Conservation (phyloP, 805 yeast genomes). For the Starmerella etchellsii region DNA sequence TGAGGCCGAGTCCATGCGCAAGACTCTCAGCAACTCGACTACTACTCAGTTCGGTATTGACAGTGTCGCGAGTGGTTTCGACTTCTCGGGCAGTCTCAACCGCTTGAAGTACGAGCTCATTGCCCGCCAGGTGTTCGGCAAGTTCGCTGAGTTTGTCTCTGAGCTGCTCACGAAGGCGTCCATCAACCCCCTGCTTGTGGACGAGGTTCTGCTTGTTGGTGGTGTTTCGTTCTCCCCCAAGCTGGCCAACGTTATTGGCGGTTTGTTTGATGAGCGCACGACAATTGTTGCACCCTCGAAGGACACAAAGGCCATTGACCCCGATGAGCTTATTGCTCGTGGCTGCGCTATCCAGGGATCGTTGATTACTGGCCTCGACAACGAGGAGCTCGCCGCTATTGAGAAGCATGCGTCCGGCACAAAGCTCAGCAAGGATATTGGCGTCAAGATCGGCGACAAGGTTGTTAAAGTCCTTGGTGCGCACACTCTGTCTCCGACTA, state of each 20-base stretch:
- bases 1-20: constrained; percentile 73
- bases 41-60: constrained; percentile 87
- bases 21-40: constrained; percentile 81
- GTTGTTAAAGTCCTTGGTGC: constrained; percentile 62
- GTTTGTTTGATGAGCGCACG: constrained; percentile 62
- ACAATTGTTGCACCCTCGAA: constrained; percentile 62
- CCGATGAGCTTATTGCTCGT: constrained; percentile 78
- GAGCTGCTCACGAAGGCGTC: constrained; percentile 67
- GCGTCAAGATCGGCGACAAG: constrained; percentile 58
- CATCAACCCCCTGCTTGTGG: constrained; percentile 71
- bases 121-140: constrained; percentile 61
- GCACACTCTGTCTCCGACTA: constrained; percentile 85
- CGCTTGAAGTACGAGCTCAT: constrained; percentile 86
- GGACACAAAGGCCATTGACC: constrained; percentile 68
- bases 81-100: constrained; percentile 84
- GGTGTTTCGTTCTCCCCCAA: constrained; percentile 91
- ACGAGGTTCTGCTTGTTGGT: constrained; percentile 85
- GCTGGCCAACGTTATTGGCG: constrained; percentile 59
- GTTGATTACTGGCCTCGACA: constrained; percentile 61
- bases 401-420: constrained; percentile 52
- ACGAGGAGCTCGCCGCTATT: constrained; percentile 64
- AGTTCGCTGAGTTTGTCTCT: constrained; percentile 67
- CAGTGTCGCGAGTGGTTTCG: constrained; percentile 85
- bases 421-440: constrained; percentile 73
- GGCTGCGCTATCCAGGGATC: constrained; percentile 98